Evolutionary conservation across 345 rosid species (phyloP), one percentile per base, ranked within the genome.

Genomic region (Salix purpurea): DNA sequence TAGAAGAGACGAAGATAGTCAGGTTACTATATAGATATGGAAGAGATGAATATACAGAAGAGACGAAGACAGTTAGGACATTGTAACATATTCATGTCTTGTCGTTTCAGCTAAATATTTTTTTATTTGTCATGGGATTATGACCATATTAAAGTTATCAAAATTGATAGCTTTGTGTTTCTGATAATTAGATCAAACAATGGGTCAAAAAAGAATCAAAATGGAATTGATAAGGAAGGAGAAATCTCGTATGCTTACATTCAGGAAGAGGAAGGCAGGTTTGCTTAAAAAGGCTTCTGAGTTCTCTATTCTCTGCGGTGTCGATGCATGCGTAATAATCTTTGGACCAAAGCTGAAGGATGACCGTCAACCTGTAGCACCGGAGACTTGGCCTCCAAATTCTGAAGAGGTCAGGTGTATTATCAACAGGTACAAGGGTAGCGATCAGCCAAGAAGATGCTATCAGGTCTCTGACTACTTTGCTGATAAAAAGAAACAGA

Each of bases 221-320:
- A 39, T 76, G 46, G 75, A 77, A 37, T 23, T 65, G 21, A 64
- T 77, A 36, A 42, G 52, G 64, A 69, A 70, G 2, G 76, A 78
- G 26, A 74, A 44, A 13, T 12, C 77, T 36, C 74, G 77, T n/a
- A 48, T 69, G 65, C 74, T 44, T 1, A 69, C 78, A 0, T 74
- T 26, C 56, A 52, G 23, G 65, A 79, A 79, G 64, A 74, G 78
- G 58, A 79, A 69, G 61, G 42, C 39, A 18, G 46, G 36, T 61
- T 58, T 79, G 61, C 23, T 73, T 18, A 79, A 73, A 68, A 78
- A 78, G 40, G 52, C 56, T 40, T 48, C 72, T 40, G 75, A 79
- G 36, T 62, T 79, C 56, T 69, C 77, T 24, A 69, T 69, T 50
- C 82, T 79, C 2, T 79, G 78, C 23, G 74, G 73, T 6, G 74